A percentile compares a stretch with the other conserved stretches of the same genome.
These are phyloP conservation scores for Spergularia marina DNA, from an alignment of 148 eudicot species.

Conservation along the genomic window DNA sequence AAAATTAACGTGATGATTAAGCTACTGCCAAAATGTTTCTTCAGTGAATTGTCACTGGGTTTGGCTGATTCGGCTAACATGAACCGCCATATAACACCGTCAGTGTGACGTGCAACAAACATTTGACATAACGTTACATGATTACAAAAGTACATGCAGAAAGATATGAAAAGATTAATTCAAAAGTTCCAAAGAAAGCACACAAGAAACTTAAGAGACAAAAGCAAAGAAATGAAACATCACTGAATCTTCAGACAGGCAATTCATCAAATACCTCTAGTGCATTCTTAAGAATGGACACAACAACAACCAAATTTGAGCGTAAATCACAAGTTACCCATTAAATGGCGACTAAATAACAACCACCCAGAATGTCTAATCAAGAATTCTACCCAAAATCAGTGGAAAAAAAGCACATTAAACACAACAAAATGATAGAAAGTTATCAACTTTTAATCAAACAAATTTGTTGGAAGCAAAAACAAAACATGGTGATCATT, in stretches of 20 bases:
- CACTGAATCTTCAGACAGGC: not conserved
- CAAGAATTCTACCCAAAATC: not conserved
- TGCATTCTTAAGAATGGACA: not conserved
- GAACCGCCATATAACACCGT: too few relatives aligned
- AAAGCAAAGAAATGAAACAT: not conserved
- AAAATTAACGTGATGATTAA: not conserved
- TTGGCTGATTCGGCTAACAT: too few relatives aligned
- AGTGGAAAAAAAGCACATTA: not conserved
- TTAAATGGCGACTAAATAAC: not conserved
- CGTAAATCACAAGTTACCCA: not conserved
- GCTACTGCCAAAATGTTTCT: too few relatives aligned
- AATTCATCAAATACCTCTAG: slow-evolving; percentile 14
- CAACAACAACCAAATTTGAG: not conserved
- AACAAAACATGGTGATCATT: not conserved
- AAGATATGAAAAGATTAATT: too few relatives aligned
- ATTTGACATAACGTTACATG: too few relatives aligned
- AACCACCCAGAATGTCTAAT: slow-evolving; percentile 3
- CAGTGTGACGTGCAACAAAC: too few relatives aligned
- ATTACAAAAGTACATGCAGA: not conserved
- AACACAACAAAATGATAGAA: not conserved
- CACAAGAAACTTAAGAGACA: too few relatives aligned
- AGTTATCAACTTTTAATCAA: not conserved
- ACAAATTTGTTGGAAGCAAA: not conserved
- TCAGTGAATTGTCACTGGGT: too few relatives aligned
- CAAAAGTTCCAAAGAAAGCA: not conserved